Conservation (phyloP, 176 grass and related monocot species). For the Ampelocalamus luodianensis region DNA sequence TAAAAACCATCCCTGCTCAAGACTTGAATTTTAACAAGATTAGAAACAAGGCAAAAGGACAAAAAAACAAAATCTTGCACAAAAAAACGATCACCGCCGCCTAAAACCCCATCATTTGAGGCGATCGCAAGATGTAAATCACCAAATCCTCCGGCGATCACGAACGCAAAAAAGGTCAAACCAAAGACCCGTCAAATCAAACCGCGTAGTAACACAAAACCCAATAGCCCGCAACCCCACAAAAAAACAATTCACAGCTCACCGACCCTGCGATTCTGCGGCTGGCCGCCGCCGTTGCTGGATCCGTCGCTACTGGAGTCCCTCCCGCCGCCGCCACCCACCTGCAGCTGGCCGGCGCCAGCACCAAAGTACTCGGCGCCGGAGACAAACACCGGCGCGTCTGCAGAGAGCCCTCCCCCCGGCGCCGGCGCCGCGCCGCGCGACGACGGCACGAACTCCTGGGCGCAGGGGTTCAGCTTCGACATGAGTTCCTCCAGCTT, state of each 20-base stretch:
- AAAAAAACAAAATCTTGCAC: slow-evolving; percentile 18
- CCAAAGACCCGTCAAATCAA: background rate
- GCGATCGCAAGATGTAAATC: slow-evolving; percentile 24
- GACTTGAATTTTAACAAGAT: slow-evolving; percentile 4
- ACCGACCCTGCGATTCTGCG: slow-evolving; percentile 62
- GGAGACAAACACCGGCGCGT: slow-evolving; percentile 84
- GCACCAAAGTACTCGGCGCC: slow-evolving; percentile 42
- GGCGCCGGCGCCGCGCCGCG: slow-evolving; percentile 33
- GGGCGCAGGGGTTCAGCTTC: slow-evolving; percentile 86
- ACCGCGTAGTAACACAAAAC: background rate
- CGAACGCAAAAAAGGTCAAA: slow-evolving; percentile 40
- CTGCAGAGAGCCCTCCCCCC: slow-evolving; percentile 62
- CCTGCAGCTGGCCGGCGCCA: background rate
- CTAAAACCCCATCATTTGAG: slow-evolving; percentile 37
- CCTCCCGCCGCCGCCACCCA: slow-evolving; percentile 36
- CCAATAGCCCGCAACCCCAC: background rate
- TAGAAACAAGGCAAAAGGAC: background rate
- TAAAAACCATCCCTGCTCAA: background rate
- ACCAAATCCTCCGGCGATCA: slow-evolving; percentile 45
- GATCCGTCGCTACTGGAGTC: slow-evolving; percentile 92
- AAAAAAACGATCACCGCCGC: slow-evolving; percentile 29
- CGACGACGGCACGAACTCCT: slow-evolving; percentile 90
- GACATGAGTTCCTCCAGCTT: slow-evolving; percentile 91
- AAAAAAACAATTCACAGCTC: slow-evolving; percentile 27
- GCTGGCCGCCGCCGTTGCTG: slow-evolving; percentile 50